These are phyloP conservation scores for Prinsepia uniflora DNA, from an alignment of 306 rosid genomes.

Conservation along the genomic window DNA sequence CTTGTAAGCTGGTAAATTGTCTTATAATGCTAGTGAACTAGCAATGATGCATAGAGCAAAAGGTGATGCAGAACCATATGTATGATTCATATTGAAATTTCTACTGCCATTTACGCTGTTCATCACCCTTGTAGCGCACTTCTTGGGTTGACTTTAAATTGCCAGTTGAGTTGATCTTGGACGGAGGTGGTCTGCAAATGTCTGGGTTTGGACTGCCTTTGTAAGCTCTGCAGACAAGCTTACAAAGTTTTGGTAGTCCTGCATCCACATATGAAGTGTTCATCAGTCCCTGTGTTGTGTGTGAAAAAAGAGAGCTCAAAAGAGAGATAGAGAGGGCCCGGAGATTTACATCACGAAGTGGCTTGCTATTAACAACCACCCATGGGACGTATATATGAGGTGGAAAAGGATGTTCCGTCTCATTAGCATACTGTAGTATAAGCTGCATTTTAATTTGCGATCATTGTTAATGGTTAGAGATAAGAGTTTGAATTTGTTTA, in stretches of 20 bases:
- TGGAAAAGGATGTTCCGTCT: constrained; percentile 34
- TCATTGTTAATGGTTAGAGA: neutral
- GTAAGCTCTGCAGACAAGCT: constrained; percentile 27
- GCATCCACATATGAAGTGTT: constrained; percentile 8
- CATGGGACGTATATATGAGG: constrained; percentile 43
- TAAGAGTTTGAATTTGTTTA: neutral
- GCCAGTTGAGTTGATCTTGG: neutral
- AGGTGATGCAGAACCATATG: neutral
- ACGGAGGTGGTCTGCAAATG: constrained; percentile 18
- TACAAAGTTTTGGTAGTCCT: constrained; percentile 26
- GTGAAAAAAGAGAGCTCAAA: neutral
- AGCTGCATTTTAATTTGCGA: constrained; percentile 32
- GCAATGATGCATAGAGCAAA: neutral
- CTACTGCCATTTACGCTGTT: neutral
- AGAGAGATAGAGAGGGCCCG: neutral
- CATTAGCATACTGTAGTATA: constrained; percentile 28
- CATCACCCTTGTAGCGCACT: constrained; percentile 6
- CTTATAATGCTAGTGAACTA: neutral
- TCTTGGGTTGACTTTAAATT: neutral
- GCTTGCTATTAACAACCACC: constrained; percentile 47
- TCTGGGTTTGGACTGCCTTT: constrained; percentile 21
- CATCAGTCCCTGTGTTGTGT: neutral
- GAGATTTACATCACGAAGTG: constrained; percentile 35
- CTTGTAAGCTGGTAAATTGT: neutral
- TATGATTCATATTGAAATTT: neutral